Base-by-base conservation (phyloP, 345 rosid genomes). In the Raphanus raphanistrum region DNA sequence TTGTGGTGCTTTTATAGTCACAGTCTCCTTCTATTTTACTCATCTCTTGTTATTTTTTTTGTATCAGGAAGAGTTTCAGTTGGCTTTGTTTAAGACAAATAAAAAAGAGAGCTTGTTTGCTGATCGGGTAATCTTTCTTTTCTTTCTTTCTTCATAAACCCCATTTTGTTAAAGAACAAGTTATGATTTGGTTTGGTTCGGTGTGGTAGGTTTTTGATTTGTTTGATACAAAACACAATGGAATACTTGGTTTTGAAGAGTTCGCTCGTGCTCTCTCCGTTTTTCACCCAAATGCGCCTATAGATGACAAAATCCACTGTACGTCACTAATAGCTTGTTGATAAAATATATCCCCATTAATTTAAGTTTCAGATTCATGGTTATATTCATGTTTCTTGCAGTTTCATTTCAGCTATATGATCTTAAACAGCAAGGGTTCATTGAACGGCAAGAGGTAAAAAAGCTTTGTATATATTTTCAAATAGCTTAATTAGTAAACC, bases 351-450 rank as follows among this genome's bases (percentile, higher is more conserved):
- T 28, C 3, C 12, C 8, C 66, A 26, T 62, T 32, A 2, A 17
- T 41, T 17, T 50, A 60, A 58, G 21, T 64, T 35, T 54, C 35
- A n/a, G 0, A 32, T 1, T 68, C 41, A 68, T 61, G 21, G 9
- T 57, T 55, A 17, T 63, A 15, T 54, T 8, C 27, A 12, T 38
- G 43, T 70, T 21, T 16, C 2, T 33, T 58, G 87, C 92, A 93
- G 99, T 93, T 85, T 92, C 98, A 25, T 96, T 96, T 84, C 97
- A 96, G 85, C 79, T 96, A 45, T 96, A 93, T 21, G 99, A 95
- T 84, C 98, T 95, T 78, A 95, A 95, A 86, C 99, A 95, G 79
- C 99, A 95, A 88, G 99, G 99, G 11, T 93, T 96, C 78, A 93
- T 96, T 25, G 99, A 93, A 83, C 88, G 99, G 59, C 97, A 96